These are phyloP conservation scores for Prunus yedoensis DNA, from an alignment of 331 rosid genomes.

Conservation along the genomic window DNA sequence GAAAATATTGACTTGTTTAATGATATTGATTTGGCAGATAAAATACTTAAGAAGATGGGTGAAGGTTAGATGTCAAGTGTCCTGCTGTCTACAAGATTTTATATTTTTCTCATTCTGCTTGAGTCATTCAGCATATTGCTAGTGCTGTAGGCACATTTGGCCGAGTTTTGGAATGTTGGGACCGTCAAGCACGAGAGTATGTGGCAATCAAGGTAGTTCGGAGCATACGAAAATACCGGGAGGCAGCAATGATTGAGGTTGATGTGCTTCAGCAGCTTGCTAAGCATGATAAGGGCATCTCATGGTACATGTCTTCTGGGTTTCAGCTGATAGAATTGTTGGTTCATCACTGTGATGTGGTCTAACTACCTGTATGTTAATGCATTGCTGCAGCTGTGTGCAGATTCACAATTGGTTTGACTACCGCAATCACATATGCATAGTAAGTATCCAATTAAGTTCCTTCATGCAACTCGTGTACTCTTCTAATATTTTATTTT, in stretches of 20 bases:
- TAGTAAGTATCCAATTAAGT: slow-evolving; percentile 59
- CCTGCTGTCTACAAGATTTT: slow-evolving; percentile 72
- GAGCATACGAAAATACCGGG: slow-evolving; percentile 65
- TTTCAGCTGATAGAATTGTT: slow-evolving; percentile 41
- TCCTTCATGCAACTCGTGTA: not conserved
- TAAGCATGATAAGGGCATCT: slow-evolving; percentile 55
- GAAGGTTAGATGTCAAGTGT: slow-evolving; percentile 73
- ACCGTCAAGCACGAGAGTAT: slow-evolving; percentile 54
- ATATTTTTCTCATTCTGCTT: slow-evolving; percentile 63
- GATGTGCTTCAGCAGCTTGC: slow-evolving; percentile 65
- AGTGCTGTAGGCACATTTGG: slow-evolving; percentile 71
- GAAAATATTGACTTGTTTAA: not conserved
- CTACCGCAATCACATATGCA: slow-evolving; percentile 88
- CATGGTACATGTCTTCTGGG: slow-evolving; percentile 45
- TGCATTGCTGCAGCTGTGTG: slow-evolving; percentile 80
- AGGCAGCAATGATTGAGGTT: slow-evolving; percentile 80
- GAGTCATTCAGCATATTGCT: slow-evolving; percentile 54
- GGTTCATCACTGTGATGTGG: not conserved
- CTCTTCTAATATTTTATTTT: too few species aligned
- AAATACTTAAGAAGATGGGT: slow-evolving; percentile 75
- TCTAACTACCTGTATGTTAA: slow-evolving; percentile 2
- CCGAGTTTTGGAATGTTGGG: slow-evolving; percentile 76
- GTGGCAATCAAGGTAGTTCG: slow-evolving; percentile 75
- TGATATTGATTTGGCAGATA: slow-evolving; percentile 75
- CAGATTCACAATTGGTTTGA: slow-evolving; percentile 94